Conservation (phyloP, 2,329 filamentous ascomycete genomes). For the Sporothrix curviconia region DNA sequence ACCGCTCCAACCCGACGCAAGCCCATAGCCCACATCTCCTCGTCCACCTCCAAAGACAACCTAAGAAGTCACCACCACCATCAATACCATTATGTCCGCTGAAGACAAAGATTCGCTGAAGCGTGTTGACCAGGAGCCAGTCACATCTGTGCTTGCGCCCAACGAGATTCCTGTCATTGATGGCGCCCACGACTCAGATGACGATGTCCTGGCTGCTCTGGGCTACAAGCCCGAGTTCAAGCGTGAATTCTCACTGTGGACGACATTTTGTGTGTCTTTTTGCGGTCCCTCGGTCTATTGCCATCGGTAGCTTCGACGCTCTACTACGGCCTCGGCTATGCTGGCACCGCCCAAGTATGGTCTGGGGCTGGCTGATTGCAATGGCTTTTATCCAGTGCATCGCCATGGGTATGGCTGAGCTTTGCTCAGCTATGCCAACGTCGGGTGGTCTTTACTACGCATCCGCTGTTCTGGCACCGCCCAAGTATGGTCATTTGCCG, state of each 20-base stretch:
- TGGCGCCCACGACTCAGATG: conserved; percentile 34
- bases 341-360: conserved; percentile 56
- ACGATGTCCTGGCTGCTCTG: conserved; percentile 54
- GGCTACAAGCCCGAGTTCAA: conserved; percentile 48
- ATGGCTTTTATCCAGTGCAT: conserved; percentile 67
- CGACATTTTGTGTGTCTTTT: conserved; percentile 68
- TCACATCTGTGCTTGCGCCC: conserved; percentile 16
- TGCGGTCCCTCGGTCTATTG: conserved; percentile 63
- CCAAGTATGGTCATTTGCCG: conserved; percentile 57
- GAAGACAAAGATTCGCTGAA: conserved; percentile 10
- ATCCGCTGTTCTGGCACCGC: conserved; percentile 61
- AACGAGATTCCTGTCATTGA: conserved; percentile 17
- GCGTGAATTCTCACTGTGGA: conserved; percentile 67
- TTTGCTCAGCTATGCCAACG: conserved; percentile 68
- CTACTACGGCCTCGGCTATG: conserved; percentile 57
- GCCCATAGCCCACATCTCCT: background rate
- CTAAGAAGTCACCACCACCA: background rate
- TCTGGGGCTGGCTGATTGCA: conserved; percentile 69
- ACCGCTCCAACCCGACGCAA: background rate
- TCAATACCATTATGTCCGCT: background rate
- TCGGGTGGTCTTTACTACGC: conserved; percentile 70
- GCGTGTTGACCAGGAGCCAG: conserved; percentile 17
- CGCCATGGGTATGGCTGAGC: conserved; percentile 62
- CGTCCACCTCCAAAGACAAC: background rate
- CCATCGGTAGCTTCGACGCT: conserved; percentile 67